Evolutionary conservation across 345 rosid genomes (phyloP).

Genomic region (Hypericum perforatum): DNA sequence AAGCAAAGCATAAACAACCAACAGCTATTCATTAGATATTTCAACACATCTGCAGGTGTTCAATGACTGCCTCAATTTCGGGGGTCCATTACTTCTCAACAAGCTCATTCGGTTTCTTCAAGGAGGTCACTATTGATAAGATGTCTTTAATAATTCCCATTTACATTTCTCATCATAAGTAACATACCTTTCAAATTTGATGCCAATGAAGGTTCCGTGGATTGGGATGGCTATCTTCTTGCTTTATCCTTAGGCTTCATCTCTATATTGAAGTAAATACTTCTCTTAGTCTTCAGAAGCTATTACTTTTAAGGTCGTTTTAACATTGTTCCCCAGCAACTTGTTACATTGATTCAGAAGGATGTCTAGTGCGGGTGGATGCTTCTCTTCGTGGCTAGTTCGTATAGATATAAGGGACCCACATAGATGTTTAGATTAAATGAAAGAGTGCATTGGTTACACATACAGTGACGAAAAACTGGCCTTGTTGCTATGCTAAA

Average conservation of each 20-base stretch:
- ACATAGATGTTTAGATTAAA: no score
- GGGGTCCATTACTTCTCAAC: conserved; percentile 77
- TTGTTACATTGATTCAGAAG: no score
- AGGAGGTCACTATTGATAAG: conserved; percentile 38
- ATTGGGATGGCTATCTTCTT: conserved; percentile 48
- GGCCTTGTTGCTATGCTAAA: no score
- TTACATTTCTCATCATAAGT: no score
- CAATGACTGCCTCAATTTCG: conserved; percentile 75
- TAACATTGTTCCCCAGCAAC: no score
- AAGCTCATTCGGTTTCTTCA: conserved; percentile 70
- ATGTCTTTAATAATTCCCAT: not conserved
- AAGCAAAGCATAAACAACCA: no score
- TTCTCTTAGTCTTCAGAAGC: not conserved
- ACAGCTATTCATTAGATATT: no score
- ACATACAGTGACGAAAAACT: no score
- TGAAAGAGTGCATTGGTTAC: no score
- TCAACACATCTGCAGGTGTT: conserved; percentile 50
- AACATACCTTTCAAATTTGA: conserved; percentile 2
- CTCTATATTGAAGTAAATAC: conserved; percentile 61
- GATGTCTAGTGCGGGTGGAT: no score
- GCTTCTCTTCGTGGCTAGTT: no score
- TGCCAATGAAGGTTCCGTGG: conserved; percentile 46
- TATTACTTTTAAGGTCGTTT: not conserved
- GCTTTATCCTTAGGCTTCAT: conserved; percentile 63
- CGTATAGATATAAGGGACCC: no score